These are phyloP conservation scores for Apiotrichum sp. DNA, from an alignment of 1,284 basidiomycete genomes.

Conservation along the genomic window DNA sequence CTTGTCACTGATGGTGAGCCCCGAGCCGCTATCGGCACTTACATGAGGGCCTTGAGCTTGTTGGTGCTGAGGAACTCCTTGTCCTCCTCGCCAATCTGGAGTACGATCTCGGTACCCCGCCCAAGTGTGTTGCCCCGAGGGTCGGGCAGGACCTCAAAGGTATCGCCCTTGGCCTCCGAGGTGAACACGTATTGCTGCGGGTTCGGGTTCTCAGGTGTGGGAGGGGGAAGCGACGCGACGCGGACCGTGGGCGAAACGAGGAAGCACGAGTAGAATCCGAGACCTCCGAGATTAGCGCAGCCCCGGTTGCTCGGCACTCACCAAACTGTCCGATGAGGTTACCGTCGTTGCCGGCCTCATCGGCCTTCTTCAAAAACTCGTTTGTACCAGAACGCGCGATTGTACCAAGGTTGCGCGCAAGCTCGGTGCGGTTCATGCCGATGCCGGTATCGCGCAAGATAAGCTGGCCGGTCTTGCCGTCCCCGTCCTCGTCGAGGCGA, in stretches of 20 bases:
- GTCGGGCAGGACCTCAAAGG: conserved; percentile 79
- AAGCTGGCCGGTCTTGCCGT: conserved; percentile 63
- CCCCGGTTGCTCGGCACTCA: conserved; percentile 4
- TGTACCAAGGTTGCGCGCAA: conserved; percentile 74
- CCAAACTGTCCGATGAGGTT: conserved; percentile 91
- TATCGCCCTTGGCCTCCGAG: conserved; percentile 71
- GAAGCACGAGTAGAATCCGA: conserved; percentile 55
- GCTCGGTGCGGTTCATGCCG: conserved; percentile 82
- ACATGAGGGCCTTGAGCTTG: conserved; percentile 68
- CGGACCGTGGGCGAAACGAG: conserved; percentile 82
- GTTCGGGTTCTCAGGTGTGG: conserved; percentile 60
- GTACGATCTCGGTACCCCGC: conserved; percentile 81
- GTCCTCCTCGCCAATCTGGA: conserved; percentile 54
- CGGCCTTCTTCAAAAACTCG: conserved; percentile 76
- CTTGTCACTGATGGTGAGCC: conserved; percentile 52
- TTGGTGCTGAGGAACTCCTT: conserved; percentile 68
- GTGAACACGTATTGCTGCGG: conserved; percentile 77
- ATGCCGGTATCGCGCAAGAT: conserved; percentile 89
- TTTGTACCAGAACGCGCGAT: conserved; percentile 89
- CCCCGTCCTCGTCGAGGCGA: conserved; percentile 51
- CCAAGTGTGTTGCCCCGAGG: conserved; percentile 85
- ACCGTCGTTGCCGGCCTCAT: conserved; percentile 49
- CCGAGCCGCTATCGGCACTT: conserved; percentile 29
- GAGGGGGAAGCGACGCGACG: conserved; percentile 54
- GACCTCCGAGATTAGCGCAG: background rate